A percentile compares a stretch with the other conserved stretches of the same genome.
phyloP scores from a whole-genome alignment of 2,329 filamentous ascomycete species.

The Sporothrix pallida region DNA sequence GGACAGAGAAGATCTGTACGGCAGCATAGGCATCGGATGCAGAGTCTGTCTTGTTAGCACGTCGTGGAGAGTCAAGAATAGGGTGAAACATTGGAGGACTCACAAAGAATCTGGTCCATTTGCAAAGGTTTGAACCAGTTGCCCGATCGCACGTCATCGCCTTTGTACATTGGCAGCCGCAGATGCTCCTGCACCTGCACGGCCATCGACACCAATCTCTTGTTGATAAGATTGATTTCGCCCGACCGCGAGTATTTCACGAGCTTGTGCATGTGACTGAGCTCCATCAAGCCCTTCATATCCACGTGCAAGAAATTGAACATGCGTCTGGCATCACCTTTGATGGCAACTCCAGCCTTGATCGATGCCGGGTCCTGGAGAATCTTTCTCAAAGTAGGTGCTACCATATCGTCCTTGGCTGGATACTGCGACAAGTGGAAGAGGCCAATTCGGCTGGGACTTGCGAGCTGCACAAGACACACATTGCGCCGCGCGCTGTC shows the following conservation, averaged over 20 bases:
- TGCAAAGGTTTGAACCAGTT: conserved; percentile 73
- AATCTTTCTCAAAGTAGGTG: conserved; percentile 71
- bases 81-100: conserved; percentile 45
- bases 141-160: conserved; percentile 68
- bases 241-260: conserved; percentile 67
- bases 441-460: conserved; percentile 74
- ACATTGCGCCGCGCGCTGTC: conserved; percentile 69
- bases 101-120: conserved; percentile 71
- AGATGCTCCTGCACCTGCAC: conserved; percentile 73
- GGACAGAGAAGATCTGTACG: conserved; percentile 71
- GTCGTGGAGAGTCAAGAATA: too few relatives aligned
- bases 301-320: conserved; percentile 69
- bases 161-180: conserved; percentile 77
- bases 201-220: conserved; percentile 68
- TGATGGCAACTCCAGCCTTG: conserved; percentile 80
- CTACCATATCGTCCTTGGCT: conserved; percentile 63
- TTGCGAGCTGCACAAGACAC: conserved; percentile 83
- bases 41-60: conserved; percentile 61
- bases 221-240: conserved; percentile 66
- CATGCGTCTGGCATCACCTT: conserved; percentile 72
- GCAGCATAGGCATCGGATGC: conserved; percentile 85
- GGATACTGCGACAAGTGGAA: conserved; percentile 77
- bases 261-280: conserved; percentile 81
- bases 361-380: conserved; percentile 72
- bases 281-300: conserved; percentile 73